Base-by-base conservation (phyloP, 306 rosid species). In the Vigna hirtella region DNA sequence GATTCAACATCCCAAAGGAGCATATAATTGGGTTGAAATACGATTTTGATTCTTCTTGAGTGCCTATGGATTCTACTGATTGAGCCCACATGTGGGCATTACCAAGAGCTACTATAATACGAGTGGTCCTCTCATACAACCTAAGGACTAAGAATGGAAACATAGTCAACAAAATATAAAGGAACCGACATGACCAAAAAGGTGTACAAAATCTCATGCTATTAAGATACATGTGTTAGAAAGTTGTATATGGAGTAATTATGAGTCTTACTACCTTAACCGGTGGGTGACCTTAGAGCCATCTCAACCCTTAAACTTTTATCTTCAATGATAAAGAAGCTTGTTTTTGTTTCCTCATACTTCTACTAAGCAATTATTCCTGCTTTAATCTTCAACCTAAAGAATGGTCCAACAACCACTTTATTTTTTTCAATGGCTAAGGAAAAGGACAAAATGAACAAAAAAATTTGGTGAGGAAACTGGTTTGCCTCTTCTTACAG, bases 361-460 rank as follows among this genome's bases (percentile, higher is more conserved):
- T 74, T 86, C 77, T 83, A 68, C 71, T 72, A 52, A 73, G 72
- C 65, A 47, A 82, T 64, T 45, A 69, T 87, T 79, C 55, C 38
- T 47, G 5, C 36, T 80, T 66, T 82, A 84, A 66, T 63, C 90
- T 87, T 89, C 70, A 86, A 78, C 78, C 76, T 66, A 63, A 77
- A 83, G 86, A 77, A 79, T 71, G 38, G 52, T 82, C 65, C 51
- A 69, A 79, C 85, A 76, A 40, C 87, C 74, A 85, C 83, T 53
- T 73, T 64, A 36, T 76, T 77, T 58, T 80, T 77, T 72, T 62
- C 79, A 40, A 16, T 74, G 72, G 59, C 79, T 38, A 58, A 59
- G 66, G 67, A 75, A 49, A 61, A 81, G 57, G 66, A 58, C 69
- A 34, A 66, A 63, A 66, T 30, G 14, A 57, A 78, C 51, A 4